These are phyloP conservation scores for Microdochium nivale DNA, from an alignment of 2,329 filamentous ascomycete species.

Conservation along the genomic window DNA sequence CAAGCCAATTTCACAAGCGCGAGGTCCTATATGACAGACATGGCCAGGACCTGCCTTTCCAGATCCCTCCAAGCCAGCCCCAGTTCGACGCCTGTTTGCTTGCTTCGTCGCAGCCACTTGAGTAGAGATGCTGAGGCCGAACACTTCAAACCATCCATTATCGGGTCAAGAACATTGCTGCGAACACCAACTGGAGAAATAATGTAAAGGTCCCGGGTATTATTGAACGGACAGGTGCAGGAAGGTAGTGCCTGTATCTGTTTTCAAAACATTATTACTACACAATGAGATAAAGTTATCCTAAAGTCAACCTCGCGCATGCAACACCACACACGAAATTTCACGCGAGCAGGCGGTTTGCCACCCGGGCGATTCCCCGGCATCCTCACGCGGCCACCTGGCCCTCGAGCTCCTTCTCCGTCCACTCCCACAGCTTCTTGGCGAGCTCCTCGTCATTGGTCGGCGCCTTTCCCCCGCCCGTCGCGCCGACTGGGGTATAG, in stretches of 20 bases:
- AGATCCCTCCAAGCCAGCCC: neutral
- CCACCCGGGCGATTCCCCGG: neutral
- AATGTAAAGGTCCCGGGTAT: neutral
- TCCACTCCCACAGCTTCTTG: constrained; percentile 17
- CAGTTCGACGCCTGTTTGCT: neutral
- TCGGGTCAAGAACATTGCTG: neutral
- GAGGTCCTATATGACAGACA: neutral
- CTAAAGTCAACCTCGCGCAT: neutral
- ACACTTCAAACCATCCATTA: neutral
- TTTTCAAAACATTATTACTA: neutral
- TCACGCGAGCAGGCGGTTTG: neutral
- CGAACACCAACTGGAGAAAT: neutral
- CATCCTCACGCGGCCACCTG: neutral
- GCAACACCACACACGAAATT: neutral
- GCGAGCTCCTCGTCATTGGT: constrained; percentile 14
- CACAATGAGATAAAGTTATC: neutral
- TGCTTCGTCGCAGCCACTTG: neutral
- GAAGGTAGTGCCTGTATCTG: neutral
- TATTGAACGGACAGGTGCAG: neutral
- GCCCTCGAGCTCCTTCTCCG: constrained; percentile 26
- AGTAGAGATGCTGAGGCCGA: neutral
- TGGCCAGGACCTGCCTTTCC: neutral
- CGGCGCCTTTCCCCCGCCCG: constrained; percentile 5
- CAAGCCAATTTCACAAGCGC: no score
- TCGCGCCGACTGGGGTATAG: constrained; percentile 23